These are phyloP conservation scores for Albatrellus ellisii DNA, from an alignment of 768 basidiomycete species.

Conservation along the genomic window DNA sequence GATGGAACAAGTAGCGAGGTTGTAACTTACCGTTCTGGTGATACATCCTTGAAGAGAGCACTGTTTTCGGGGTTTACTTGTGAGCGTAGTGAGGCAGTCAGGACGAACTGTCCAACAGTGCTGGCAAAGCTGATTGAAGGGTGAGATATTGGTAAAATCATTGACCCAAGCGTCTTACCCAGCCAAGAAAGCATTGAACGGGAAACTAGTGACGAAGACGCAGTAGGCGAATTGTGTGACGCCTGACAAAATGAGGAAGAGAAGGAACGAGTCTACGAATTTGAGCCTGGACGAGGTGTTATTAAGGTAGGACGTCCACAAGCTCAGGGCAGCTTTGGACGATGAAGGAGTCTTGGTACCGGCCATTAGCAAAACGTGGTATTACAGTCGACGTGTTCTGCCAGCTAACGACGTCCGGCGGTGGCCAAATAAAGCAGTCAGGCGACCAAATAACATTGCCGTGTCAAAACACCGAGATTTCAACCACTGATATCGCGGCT, in stretches of 20 bases:
- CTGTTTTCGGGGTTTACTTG: slow-evolving; percentile 86
- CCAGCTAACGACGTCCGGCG: background rate
- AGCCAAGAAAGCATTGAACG: slow-evolving; percentile 94
- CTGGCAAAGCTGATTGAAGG: slow-evolving; percentile 59
- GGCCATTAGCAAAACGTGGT: slow-evolving; percentile 20
- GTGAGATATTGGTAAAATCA: background rate
- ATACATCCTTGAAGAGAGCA: slow-evolving; percentile 76
- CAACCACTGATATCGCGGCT: background rate
- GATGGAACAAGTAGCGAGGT: background rate
- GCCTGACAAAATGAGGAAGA: slow-evolving; percentile 87
- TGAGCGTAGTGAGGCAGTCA: slow-evolving; percentile 81
- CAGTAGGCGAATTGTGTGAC: slow-evolving; percentile 88
- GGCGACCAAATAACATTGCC: slow-evolving; percentile 3
- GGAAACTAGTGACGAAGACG: slow-evolving; percentile 81
- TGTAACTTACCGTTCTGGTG: slow-evolving; percentile 72
- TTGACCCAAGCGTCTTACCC: slow-evolving; percentile 46
- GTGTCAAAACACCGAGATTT: slow-evolving; percentile 1
- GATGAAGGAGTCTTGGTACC: slow-evolving; percentile 20
- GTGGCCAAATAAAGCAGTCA: slow-evolving; percentile 3
- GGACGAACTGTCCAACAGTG: slow-evolving; percentile 92
- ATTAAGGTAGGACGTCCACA: slow-evolving; percentile 68
- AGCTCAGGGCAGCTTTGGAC: slow-evolving; percentile 31
- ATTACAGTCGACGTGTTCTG: background rate
- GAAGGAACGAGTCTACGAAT: slow-evolving; percentile 85
- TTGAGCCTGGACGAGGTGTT: slow-evolving; percentile 78